Base-by-base conservation (phyloP, 192 early-diverging fungal species). In the Chytriomyces sp. region DNA sequence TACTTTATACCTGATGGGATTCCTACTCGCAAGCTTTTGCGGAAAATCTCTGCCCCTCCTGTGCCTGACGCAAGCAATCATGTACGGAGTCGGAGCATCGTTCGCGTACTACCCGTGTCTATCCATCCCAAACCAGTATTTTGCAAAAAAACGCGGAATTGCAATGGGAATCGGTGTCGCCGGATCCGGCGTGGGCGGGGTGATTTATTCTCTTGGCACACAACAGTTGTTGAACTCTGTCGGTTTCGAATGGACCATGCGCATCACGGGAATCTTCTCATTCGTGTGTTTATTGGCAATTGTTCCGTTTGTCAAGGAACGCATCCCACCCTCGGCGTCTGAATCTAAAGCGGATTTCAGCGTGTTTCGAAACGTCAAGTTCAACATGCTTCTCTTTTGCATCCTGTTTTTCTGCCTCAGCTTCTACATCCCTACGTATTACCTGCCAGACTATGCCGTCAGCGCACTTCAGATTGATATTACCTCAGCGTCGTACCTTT, bases 151-250 rank as follows among this genome's bases (percentile, higher is more conserved):
- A 47, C 85, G 91, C 7, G 91, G 90, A 0, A 59, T 94, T 47
- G 94, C 94, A 2, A 82, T 89, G 16, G 94, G 93, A 16, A 63
- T 93, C 28, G 89, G 91, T 20, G 85, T 93, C 57, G 74, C 92
- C n/a, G 94, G 93, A 0, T 85, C 89, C 43, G 92, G 93, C 50
- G 49, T 93, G 11, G 94, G 94, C 64, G 92, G 93, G 1, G 75
- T 94, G 47, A 84, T 82, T 50, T 84, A 93, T 23, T 83, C 91
- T 0, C 86, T 86, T 23, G 82, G 89, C 6, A 85, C 82, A 0
- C 90, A 90, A 62, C 76, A 79, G 4, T 81, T 92, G 60, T 85
- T 96, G 7, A 83, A 88, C 35, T 61, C 49, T 2, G 11, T 92
- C 24, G 94, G 92, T 0, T 78, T 79, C 13, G 64, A 76, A 44